These are phyloP conservation scores for Neobulgaria alba DNA, from an alignment of 2,329 filamentous ascomycete species.

Conservation along the genomic window DNA sequence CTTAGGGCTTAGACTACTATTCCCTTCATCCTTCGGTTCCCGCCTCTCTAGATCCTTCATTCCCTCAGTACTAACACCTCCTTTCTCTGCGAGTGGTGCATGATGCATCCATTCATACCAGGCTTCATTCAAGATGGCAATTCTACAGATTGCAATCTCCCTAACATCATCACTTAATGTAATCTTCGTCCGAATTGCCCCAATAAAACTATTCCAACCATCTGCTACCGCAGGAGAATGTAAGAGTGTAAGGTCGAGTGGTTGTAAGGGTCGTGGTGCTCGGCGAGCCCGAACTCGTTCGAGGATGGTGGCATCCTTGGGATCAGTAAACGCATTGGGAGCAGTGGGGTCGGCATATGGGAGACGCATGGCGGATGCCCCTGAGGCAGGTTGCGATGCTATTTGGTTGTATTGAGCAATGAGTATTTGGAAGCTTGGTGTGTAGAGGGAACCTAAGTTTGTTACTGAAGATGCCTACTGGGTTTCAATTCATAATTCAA, in stretches of 20 bases:
- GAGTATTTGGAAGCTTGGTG: too few relatives aligned
- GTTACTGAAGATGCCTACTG: too few relatives aligned
- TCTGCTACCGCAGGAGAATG: slow-evolving; percentile 68
- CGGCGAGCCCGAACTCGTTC: slow-evolving; percentile 57
- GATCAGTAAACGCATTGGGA: slow-evolving; percentile 39
- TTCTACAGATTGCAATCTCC: slow-evolving; percentile 72
- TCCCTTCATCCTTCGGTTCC: slow-evolving; percentile 26
- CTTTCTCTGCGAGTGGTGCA: slow-evolving; percentile 41
- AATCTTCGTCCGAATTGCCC: slow-evolving; percentile 49
- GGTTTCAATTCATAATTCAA: too few relatives aligned
- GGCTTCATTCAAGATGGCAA: slow-evolving; percentile 70
- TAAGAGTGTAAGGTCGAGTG: slow-evolving; percentile 67
- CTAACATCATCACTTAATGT: slow-evolving; percentile 46
- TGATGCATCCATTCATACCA: slow-evolving; percentile 68
- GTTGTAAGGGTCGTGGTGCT: slow-evolving; percentile 58
- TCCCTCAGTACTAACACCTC: slow-evolving; percentile 23
- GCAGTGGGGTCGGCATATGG: slow-evolving; percentile 46
- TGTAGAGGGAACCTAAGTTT: too few relatives aligned
- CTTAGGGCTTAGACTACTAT: slow-evolving; percentile 40
- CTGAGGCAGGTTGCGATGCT: neutral
- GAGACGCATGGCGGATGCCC: slow-evolving; percentile 47
- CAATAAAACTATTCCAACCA: slow-evolving; percentile 65
- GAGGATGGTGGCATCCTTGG: slow-evolving; percentile 49
- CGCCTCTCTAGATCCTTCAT: slow-evolving; percentile 18
- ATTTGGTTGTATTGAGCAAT: neutral